These are phyloP conservation scores for Fusarium neocosmosporiellum DNA, from an alignment of 2,329 filamentous ascomycete species.

Conservation along the genomic window DNA sequence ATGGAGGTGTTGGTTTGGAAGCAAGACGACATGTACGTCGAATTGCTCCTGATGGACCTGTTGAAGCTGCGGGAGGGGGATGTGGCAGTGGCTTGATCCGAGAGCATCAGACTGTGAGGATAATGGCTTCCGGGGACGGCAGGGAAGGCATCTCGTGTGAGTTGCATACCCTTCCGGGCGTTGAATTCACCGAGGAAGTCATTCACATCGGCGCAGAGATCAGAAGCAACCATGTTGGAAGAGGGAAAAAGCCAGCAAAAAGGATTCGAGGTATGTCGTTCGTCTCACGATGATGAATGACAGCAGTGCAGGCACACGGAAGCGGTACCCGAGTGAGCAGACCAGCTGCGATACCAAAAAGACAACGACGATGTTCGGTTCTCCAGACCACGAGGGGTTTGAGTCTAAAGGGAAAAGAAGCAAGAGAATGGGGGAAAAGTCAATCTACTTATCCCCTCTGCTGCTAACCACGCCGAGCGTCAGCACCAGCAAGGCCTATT, in stretches of 20 bases:
- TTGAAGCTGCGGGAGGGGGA: conserved; percentile 10
- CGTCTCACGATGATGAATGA: not conserved
- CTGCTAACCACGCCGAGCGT: not conserved
- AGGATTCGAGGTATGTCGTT: not conserved
- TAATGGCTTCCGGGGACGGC: conserved; percentile 12
- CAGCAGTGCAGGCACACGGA: not conserved
- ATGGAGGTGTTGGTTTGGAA: conserved; percentile 31
- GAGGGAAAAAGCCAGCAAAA: not conserved
- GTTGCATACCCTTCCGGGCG: conserved; percentile 9
- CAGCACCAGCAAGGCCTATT: not conserved
- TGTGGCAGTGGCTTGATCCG: conserved; percentile 5
- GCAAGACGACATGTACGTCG: conserved; percentile 17
- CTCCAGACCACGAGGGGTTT: not conserved
- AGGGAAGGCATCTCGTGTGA: not conserved
- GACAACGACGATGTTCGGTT: not conserved
- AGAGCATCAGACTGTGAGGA: conserved; percentile 23
- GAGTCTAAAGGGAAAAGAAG: not conserved
- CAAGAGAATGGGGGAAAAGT: not conserved
- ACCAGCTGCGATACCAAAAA: not conserved
- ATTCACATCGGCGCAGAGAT: conserved; percentile 25
- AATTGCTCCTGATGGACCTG: conserved; percentile 25
- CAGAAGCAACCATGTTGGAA: conserved; percentile 9
- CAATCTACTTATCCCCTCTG: not conserved
- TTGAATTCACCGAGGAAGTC: conserved; percentile 30
- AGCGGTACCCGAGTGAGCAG: not conserved